Conservation (phyloP, 495 filamentous ascomycete genomes). For the Clavariopsis aquatica region DNA sequence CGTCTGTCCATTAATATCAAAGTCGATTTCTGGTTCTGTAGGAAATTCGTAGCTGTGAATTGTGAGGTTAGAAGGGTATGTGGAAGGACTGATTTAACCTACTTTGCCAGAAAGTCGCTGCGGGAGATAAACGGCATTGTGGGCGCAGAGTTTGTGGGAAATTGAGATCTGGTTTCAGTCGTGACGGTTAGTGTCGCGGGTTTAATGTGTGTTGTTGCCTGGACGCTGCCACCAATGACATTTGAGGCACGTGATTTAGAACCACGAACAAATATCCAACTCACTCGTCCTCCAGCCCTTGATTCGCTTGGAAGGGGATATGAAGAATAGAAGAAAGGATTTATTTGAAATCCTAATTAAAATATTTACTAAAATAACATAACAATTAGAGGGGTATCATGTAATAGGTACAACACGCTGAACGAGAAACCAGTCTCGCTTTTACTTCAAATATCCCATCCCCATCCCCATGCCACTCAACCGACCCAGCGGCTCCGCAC, state of each 20-base stretch:
- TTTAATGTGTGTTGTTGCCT: neutral
- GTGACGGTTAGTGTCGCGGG: neutral
- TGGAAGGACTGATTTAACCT: neutral
- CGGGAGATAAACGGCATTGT: neutral
- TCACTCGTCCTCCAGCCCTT: no score
- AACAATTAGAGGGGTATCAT: no score
- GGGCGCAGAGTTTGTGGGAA: neutral
- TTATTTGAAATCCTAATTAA: no score
- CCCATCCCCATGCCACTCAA: constrained; percentile 36
- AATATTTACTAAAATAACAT: no score
- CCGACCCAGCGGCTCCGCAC: constrained; percentile 33
- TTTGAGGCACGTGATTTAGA: no score
- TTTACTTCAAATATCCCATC: constrained; percentile 32
- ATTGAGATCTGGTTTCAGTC: neutral
- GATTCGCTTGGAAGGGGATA: no score
- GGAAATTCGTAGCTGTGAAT: constrained; percentile 10
- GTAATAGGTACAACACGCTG: no score
- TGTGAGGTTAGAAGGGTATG: neutral
- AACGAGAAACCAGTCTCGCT: no score
- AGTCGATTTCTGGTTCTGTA: constrained; percentile 4
- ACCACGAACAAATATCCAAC: no score
- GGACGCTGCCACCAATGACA: neutral
- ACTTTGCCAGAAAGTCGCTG: neutral
- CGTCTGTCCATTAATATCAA: neutral
- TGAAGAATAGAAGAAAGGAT: no score